These are phyloP conservation scores for Neurospora crassa DNA, from an alignment of 2,329 filamentous ascomycete genomes.

Conservation along the genomic window DNA sequence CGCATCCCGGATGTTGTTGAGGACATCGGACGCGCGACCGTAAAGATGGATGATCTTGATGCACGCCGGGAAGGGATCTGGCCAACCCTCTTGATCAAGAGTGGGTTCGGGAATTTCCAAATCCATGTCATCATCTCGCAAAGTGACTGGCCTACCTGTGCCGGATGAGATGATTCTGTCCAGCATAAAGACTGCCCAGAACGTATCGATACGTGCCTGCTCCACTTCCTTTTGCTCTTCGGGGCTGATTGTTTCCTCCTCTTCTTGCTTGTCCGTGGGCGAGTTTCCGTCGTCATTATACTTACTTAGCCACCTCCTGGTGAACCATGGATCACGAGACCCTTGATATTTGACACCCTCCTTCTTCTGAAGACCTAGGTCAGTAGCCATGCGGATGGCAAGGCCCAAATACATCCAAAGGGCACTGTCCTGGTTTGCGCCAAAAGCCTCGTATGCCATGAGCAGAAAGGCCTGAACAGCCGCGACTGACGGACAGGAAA, in stretches of 20 bases:
- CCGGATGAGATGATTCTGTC: slow-evolving; percentile 83
- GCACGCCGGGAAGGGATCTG: slow-evolving; percentile 68
- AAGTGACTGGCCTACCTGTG: slow-evolving; percentile 72
- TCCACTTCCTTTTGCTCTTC: slow-evolving; percentile 58
- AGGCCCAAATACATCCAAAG: slow-evolving; percentile 91
- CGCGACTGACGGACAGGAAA: slow-evolving; percentile 71
- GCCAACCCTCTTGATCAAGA: slow-evolving; percentile 53
- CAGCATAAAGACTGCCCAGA: slow-evolving; percentile 84
- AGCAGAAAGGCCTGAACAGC: slow-evolving; percentile 77
- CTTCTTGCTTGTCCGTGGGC: slow-evolving; percentile 28
- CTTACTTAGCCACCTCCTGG: slow-evolving; percentile 32
- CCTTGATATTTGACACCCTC: slow-evolving; percentile 59
- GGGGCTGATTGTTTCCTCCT: slow-evolving; percentile 31
- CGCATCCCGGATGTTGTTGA: slow-evolving; percentile 69
- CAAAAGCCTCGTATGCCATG: slow-evolving; percentile 83
- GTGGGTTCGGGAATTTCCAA: slow-evolving; percentile 53
- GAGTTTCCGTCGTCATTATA: slow-evolving; percentile 17
- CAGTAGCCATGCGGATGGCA: slow-evolving; percentile 74
- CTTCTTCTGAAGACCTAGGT: slow-evolving; percentile 72
- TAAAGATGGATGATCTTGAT: slow-evolving; percentile 81
- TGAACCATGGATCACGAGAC: slow-evolving; percentile 41
- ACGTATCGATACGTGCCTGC: slow-evolving; percentile 74
- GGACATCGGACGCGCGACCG: slow-evolving; percentile 70
- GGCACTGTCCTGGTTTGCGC: slow-evolving; percentile 78
- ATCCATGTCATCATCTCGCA: slow-evolving; percentile 79